A percentile compares a stretch with the other conserved stretches of the same genome.
Conservation (phyloP, 768 basidiomycete genomes). For the Lentinula sp. region DNA sequence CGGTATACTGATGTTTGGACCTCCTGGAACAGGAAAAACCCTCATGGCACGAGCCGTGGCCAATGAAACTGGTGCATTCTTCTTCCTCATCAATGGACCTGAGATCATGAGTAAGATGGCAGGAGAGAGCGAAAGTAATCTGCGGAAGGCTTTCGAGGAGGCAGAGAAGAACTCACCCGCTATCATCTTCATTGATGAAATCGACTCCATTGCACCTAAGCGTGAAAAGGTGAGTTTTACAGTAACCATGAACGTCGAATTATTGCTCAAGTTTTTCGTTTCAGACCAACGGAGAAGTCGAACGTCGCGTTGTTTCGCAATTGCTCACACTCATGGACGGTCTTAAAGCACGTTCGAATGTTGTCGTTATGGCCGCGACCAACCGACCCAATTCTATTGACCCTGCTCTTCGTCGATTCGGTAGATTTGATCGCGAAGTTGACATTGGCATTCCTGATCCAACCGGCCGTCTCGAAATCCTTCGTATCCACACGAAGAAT, state of each 20-base stretch:
- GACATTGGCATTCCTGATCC: slow-evolving; percentile 99
- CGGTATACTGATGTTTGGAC: slow-evolving; percentile 97
- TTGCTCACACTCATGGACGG: slow-evolving; percentile 99
- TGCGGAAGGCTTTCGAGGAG: slow-evolving; percentile 98
- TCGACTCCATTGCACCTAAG: slow-evolving; percentile 98
- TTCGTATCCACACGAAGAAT: slow-evolving; percentile 99
- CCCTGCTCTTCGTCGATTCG: slow-evolving; percentile 96
- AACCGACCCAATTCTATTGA: slow-evolving; percentile 99
- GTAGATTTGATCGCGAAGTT: slow-evolving; percentile 98
- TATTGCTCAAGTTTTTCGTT: background rate
- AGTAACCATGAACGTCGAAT: background rate
- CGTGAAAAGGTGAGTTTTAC: slow-evolving; percentile 83
- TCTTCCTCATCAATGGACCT: slow-evolving; percentile 99
- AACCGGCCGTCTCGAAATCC: slow-evolving; percentile 96
- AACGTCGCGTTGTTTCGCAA: slow-evolving; percentile 98
- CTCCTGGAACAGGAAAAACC: slow-evolving; percentile 99
- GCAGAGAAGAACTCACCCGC: slow-evolving; percentile 99
- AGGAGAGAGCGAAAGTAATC: slow-evolving; percentile 95
- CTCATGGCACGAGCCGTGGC: slow-evolving; percentile 99
- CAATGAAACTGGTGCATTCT: slow-evolving; percentile 99
- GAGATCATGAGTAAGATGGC: slow-evolving; percentile 99
- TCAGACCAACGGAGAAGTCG: slow-evolving; percentile 98
- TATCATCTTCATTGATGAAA: slow-evolving; percentile 99
- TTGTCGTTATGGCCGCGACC: slow-evolving; percentile 99
- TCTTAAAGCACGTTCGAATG: slow-evolving; percentile 96